Evolutionary conservation across 768 basidiomycete genomes (phyloP), one percentile per base, ranked within the genome.

Genomic region (Crepidotus variabilis): DNA sequence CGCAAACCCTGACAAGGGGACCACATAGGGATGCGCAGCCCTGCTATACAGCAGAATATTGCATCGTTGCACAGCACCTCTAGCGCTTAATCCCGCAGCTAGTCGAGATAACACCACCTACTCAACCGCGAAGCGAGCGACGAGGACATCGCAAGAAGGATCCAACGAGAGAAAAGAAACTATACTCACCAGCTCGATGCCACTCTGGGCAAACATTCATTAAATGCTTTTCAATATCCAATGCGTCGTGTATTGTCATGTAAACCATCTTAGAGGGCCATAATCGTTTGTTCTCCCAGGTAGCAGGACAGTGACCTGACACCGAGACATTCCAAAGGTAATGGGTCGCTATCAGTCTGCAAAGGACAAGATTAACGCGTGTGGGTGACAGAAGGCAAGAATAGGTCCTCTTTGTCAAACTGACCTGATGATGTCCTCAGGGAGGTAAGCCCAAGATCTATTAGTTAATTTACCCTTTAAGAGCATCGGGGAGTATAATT

Each of bases 191-290:
- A 52, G 86, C 85, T 34, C 63, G 63, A 48, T 71, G 70, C 87
- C 87, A 89, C 52, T 82, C 64, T 0, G 81, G 80, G 63, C 83
- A 86, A 58, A 88, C 73, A 39, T 70, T 63, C 86, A 88, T 88
- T 52, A 89, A 63, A 59, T 75, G 76, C 64, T 65, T 72, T 61
- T 88, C 86, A 20, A 88, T 65, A 10, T 83, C 79, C 21, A 72
- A 67, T 18, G 82, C 79, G 73, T 88, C 85, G 66, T 87, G 85
- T 61, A 89, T 68, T 47, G 78, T 74, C 10, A 78, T 75, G 67
- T 81, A 90, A 1, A 85, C 79, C 70, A 87, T 81, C 57, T 85
- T 74, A 9, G 77, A 75, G 46, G 81, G 79, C 87, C 86, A 89
- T 13, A 74, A 66, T 48, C 83, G 79, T 54, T 75, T 78, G 45